Conservation (phyloP, 208 protist species). For the Leishmania tropica region DNA sequence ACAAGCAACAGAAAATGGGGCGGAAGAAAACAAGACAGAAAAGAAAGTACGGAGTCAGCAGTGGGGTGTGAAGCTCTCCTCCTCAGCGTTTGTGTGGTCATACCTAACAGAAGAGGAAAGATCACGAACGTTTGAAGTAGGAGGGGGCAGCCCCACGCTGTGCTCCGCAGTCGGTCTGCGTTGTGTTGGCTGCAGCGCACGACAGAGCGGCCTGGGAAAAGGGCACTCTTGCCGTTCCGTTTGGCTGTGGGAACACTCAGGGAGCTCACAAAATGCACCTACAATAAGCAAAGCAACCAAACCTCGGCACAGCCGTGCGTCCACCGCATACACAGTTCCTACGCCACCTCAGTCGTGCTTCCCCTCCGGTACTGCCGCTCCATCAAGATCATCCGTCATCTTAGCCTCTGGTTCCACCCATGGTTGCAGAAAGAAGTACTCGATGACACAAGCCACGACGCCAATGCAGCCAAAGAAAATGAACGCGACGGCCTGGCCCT, state of each 20-base stretch:
- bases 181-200: not conserved
- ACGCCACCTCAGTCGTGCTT: not conserved
- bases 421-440: conserved; percentile 55
- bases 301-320: not conserved
- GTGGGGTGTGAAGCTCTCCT: not conserved
- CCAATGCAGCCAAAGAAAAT: conserved; percentile 69
- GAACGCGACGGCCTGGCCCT: conserved; percentile 62
- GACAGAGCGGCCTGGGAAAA: not conserved
- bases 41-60: not conserved
- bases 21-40: not conserved
- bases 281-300: not conserved
- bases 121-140: not conserved
- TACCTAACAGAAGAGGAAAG: not conserved
- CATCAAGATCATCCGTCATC: not conserved
- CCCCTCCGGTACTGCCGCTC: not conserved
- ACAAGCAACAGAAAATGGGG: not conserved
- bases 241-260: not conserved
- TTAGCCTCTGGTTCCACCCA: conserved; percentile 16
- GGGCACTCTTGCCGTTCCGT: not conserved
- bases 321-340: not conserved
- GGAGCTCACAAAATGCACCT: not conserved
- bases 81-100: not conserved
- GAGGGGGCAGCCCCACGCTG: not conserved
- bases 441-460: conserved; percentile 42
- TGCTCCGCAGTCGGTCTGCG: not conserved